Evolutionary conservation across 345 rosid species (phyloP).

Genomic region (Odontarrhena argentea): DNA sequence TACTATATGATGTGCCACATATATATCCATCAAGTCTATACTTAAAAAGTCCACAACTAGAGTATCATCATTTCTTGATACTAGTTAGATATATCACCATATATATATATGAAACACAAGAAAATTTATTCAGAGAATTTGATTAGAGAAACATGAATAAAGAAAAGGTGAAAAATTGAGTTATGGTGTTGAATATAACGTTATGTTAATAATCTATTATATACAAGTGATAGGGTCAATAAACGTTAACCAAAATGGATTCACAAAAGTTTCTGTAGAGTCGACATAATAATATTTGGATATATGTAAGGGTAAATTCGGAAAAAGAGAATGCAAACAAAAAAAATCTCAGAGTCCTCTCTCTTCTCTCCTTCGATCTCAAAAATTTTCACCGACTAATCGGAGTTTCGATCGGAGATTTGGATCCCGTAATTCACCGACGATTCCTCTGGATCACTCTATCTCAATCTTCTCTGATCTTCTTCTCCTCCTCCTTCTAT

Average conservation of each 20-base stretch:
- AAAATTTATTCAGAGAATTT: too few relatives aligned
- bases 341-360: constrained; percentile 3
- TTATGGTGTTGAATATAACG: too few relatives aligned
- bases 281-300: not conserved
- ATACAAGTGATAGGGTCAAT: too few relatives aligned
- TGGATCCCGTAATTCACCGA: constrained; percentile 30
- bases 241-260: constrained; percentile 12
- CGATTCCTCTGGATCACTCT: constrained; percentile 23
- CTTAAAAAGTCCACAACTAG: too few relatives aligned
- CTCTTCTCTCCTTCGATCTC: constrained; percentile 26
- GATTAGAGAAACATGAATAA: too few relatives aligned
- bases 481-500: not conserved
- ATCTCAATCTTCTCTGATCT: constrained; percentile 16
- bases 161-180: too few relatives aligned
- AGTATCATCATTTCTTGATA: too few relatives aligned
- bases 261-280: not conserved
- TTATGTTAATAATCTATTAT: too few relatives aligned
- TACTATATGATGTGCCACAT: too few relatives aligned
- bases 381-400: constrained; percentile 37
- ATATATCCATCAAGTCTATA: too few relatives aligned
- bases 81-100: too few relatives aligned
- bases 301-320: constrained; percentile 30
- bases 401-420: constrained; percentile 26
- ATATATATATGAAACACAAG: too few relatives aligned
- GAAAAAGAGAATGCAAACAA: not conserved